Evolutionary conservation across 805 yeast genomes (phyloP).

Genomic region (Ogataea nonfermentans): DNA sequence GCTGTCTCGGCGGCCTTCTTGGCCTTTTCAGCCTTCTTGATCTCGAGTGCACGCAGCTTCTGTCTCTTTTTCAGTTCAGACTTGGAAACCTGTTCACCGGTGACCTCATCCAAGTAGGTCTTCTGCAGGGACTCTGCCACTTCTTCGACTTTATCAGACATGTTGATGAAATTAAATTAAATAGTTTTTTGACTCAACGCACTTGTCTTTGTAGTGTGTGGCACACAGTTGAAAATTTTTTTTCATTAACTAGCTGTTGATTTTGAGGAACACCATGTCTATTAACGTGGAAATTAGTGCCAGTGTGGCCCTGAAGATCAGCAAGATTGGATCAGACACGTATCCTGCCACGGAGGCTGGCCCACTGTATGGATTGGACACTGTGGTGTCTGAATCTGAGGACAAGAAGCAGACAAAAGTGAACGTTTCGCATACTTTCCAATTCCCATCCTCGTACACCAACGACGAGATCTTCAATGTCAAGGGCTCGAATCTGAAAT

Average conservation of each 20-base stretch:
- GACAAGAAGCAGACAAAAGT: constrained; percentile 32
- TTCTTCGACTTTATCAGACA: constrained; percentile 50
- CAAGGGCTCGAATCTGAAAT: constrained; percentile 56
- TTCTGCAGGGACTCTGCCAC: constrained; percentile 65
- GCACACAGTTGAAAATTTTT: constrained; percentile 7
- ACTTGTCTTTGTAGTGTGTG: constrained; percentile 1
- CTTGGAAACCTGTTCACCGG: constrained; percentile 96
- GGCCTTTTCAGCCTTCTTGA: constrained; percentile 91
- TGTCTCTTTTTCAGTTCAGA: constrained; percentile 94
- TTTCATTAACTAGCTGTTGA: constrained; percentile 3
- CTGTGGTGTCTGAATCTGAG: constrained; percentile 43
- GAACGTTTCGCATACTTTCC: constrained; percentile 59
- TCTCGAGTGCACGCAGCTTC: constrained; percentile 81
- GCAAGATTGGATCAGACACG: constrained; percentile 64
- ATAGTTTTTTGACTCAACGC: constrained; percentile 2
- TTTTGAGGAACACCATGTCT: constrained; percentile 3
- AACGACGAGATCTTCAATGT: constrained; percentile 56
- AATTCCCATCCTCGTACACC: constrained; percentile 49
- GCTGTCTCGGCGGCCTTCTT: constrained; percentile 56
- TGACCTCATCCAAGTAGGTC: constrained; percentile 85
- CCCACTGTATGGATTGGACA: constrained; percentile 71
- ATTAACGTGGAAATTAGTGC: constrained; percentile 45
- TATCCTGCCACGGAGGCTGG: constrained; percentile 66
- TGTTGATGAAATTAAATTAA: constrained; percentile 7
- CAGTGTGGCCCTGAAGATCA: constrained; percentile 55